Base-by-base conservation (phyloP, 169 alveolate genomes). In the Perkinsus marinus region DNA sequence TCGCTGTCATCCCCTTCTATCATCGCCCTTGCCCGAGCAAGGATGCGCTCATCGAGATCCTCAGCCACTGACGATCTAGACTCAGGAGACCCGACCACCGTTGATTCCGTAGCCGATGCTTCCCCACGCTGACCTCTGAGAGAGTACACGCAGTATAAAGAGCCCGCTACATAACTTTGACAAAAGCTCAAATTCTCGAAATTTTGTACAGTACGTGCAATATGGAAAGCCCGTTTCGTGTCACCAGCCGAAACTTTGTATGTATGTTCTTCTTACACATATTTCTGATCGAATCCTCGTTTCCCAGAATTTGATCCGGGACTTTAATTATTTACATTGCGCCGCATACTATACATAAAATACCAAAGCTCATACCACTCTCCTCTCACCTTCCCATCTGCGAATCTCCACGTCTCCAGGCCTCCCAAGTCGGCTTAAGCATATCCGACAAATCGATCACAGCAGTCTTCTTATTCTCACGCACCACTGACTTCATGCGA, bases 391-490 rank as follows among this genome's bases (percentile, higher is more conserved):
- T 57, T 19, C 37, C 79, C 37, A 13, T 2, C 37, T 57, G 26
- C 79, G 46, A 41, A 10, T 41, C 46, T 41, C 46, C 46, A 6
- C 79, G 7, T 30, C 79, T 57, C 37, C 79, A 26, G 0, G 79
- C 37, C 3, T 57, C 79, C 79, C 79, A 57, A 7, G 95, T 94
- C 34, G 95, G 95, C 46, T 89, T 90, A 68, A 94, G 91, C 90
- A 94, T 68, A 34, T 68, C 93, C 19, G 92, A 93, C 90, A 94
- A 92, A 69, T 94, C 94, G 39, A 93, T 47, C 68, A 43, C 68
- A 47, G 68, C 47, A 30, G 92, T 90, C 17, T 90, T 43, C 0
- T 26, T 43, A 90, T 90, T 46, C 41, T 39, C 39, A 36, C 68
- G 41, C 26, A 34, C 43, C 19, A 39, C 34, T 22, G 90, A 30